phyloP scores from a whole-genome alignment of 371 early-diverging fungal genomes.

The Blakeslea trispora region DNA sequence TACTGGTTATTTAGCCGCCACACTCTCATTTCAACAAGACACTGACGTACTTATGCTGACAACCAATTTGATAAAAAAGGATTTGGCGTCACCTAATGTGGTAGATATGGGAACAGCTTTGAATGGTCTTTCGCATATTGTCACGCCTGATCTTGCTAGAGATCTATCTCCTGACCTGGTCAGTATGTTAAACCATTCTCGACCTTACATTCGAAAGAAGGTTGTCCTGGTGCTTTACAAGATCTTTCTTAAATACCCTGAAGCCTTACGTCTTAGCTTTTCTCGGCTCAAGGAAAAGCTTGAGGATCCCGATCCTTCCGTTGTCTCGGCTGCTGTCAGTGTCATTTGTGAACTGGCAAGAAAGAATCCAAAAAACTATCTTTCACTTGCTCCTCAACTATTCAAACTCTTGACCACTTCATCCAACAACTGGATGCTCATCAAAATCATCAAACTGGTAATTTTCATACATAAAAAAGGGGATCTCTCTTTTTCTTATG shows the following conservation, averaged over 20 bases:
- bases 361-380: slow-evolving; percentile 87
- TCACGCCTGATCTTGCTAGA: slow-evolving; percentile 88
- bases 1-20: slow-evolving; percentile 91
- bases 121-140: slow-evolving; percentile 88
- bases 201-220: slow-evolving; percentile 92
- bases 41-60: slow-evolving; percentile 96
- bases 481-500: too few species aligned
- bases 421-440: slow-evolving; percentile 96
- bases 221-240: slow-evolving; percentile 88
- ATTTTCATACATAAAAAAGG: slow-evolving; percentile 3
- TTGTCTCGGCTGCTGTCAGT: slow-evolving; percentile 90
- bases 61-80: slow-evolving; percentile 96
- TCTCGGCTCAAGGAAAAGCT: slow-evolving; percentile 87
- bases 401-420: slow-evolving; percentile 87
- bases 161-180: slow-evolving; percentile 89
- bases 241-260: slow-evolving; percentile 88
- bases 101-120: slow-evolving; percentile 90
- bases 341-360: slow-evolving; percentile 95
- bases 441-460: slow-evolving; percentile 96
- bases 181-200: slow-evolving; percentile 84
- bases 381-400: slow-evolving; percentile 92
- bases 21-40: slow-evolving; percentile 87
- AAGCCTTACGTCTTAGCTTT: slow-evolving; percentile 82
- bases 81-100: slow-evolving; percentile 77
- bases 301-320: slow-evolving; percentile 92